Base-by-base conservation (phyloP, 148 eudicot species). In the Pharnaceum exiguum region DNA sequence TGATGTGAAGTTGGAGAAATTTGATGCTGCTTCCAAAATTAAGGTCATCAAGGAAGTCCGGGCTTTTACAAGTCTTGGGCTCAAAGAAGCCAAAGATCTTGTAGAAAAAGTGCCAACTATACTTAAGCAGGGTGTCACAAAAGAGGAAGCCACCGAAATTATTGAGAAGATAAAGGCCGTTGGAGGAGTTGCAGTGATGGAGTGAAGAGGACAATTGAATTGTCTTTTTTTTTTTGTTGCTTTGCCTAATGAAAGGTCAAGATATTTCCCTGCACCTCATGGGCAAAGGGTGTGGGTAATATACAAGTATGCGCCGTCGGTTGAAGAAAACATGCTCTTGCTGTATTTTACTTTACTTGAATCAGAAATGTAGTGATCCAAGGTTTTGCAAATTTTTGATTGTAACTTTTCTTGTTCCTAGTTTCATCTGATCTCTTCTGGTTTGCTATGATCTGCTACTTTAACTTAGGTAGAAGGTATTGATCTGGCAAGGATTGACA, bases 11-110 rank as follows among this genome's bases (percentile, higher is more conserved):
- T 70, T 90, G 62, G 91, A 86, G 72, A 90, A 90, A 73, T 90
- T 83, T 50, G 97, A 86, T 17, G 70, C 90, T 10, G 75, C 84
- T 74, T 71, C 89, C 16, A 90, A 90, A 65, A 78, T 90, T 37
- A 90, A 90, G 88, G 90, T 90, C 67, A 90, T 90, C 38, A 90
- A 90, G 54, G 97, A 90, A 76, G 87, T 90, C 12, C 75, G 97
- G 55, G 71, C 88, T 7, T 83, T 89, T 22, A 89, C 97, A 2
- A 76, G 54, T 57, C 68, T 90, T 25, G 97, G 97, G 17, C 57
- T 90, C 63, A 90, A 90, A 74, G 95, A 90, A 73, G 95, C 97
- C 15, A 90, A 90, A 48, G 95, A 82, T 10, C 58, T 90, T 65
- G 97, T 90, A 16, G 95, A 83, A 43, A 90, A 90, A 60, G 82